Evolutionary conservation across 805 yeast species (phyloP), one percentile per base, ranked within the genome.

Genomic region (Ogataea degrootiae): DNA sequence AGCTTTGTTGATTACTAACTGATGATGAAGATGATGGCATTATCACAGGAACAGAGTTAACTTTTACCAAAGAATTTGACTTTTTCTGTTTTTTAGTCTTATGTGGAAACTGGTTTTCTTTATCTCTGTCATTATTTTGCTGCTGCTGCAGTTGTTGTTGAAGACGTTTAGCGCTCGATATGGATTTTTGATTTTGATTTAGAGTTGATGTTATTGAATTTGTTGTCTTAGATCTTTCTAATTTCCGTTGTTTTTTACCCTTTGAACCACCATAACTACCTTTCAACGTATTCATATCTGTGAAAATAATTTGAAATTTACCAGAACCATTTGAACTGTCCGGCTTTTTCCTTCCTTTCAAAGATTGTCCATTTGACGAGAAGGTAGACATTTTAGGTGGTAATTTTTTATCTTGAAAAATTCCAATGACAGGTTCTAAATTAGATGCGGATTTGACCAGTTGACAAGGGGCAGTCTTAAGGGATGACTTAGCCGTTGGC

Each of bases 221-320:
- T 4, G 58, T 53, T 16, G 56, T 56, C 19, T 47, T 46, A 23
- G 61, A 48, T 16, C 58, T 49, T 3, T 52, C 45, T 3, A 59
- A 47, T 17, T 53, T 47, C 37, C 51, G 51, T 35, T 52, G 49
- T 36, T 49, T 51, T 29, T 37, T 43, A 16, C 42, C 39, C 35
- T 44, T 47, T 15, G 49, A 39, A 17, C 49, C 48, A 4, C 54
- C 54, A 47, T 55, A 48, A 35, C 43, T 52, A n/a, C 61, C 61
- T 40, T 50, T 57, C 40, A 59, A 39, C 6, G 62, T 59, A 41
- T 58, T 59, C 56, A 72, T 69, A 53, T 73, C 77, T 4, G 76
- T 63, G 44, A 74, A 67, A 3, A 73, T 73, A 48, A 74, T 73
- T 56, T 74, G 78, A 55, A 74, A 74, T 56, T 71, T 71, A 54